Evolutionary conservation across 768 basidiomycete genomes (phyloP).

Genomic region (Trametes coccinea): DNA sequence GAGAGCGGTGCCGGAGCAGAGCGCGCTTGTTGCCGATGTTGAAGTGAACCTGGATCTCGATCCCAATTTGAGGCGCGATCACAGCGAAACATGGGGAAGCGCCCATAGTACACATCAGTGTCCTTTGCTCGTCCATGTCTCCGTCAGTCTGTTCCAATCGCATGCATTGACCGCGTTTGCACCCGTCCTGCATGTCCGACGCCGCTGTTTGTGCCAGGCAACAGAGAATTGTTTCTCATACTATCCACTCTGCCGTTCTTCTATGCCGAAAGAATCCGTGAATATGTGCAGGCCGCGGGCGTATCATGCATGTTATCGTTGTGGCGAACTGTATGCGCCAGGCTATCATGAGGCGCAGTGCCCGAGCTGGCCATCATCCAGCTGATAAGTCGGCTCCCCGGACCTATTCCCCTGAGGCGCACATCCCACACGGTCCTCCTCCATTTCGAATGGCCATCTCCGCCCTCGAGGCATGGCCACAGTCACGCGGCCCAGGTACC

Average conservation of each 20-base stretch:
- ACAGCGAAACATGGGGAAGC: not conserved
- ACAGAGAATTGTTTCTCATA: too few relatives aligned
- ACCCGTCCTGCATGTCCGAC: too few relatives aligned
- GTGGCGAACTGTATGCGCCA: not conserved
- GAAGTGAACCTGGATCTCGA: too few relatives aligned
- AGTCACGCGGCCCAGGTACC: conserved; percentile 5
- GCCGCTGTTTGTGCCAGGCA: too few relatives aligned
- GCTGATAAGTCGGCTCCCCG: conserved; percentile 18
- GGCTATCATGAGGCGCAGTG: conserved; percentile 1
- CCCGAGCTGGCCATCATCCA: conserved; percentile 12
- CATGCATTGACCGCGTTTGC: too few relatives aligned
- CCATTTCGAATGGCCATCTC: not conserved
- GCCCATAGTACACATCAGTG: not conserved
- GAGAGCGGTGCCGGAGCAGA: not conserved
- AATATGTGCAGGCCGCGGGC: too few relatives aligned
- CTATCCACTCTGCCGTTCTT: too few relatives aligned
- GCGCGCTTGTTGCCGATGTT: not conserved
- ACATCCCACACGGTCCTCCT: conserved; percentile 5
- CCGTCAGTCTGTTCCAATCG: too few relatives aligned
- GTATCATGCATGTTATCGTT: not conserved
- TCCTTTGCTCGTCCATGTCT: too few relatives aligned
- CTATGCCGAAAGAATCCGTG: too few relatives aligned
- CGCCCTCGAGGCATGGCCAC: not conserved
- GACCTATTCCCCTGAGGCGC: conserved; percentile 3
- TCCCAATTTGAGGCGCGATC: not conserved